Evolutionary conservation across 768 basidiomycete genomes (phyloP), one percentile per base, ranked within the genome.

Genomic region (Trametes cubensis): DNA sequence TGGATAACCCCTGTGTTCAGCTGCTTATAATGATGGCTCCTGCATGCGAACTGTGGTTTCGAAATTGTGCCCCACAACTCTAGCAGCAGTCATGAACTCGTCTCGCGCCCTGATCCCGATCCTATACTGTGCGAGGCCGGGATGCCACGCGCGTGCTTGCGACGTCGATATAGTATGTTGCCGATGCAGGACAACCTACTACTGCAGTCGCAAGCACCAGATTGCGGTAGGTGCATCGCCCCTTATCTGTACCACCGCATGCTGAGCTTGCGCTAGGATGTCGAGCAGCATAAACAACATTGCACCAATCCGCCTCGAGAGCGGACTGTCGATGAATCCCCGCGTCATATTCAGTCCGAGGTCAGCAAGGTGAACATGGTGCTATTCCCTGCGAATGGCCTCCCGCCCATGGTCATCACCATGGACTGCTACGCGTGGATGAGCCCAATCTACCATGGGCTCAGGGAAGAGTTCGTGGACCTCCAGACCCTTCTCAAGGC

Each of bases 391-490:
- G 50, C 50, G 26, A 52, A 45, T n/a, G 58, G 58, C 5, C 42
- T 60, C 13, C 58, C 58, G 4, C 41, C 58, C 3, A 50, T 21
- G 3, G 52, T 60, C 26, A 38, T 53, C 2, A 25, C 50, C 20
- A 14, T 47, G 30, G 34, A 45, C 2, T 53, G 59, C 21, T 8
- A 3, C 34, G 30, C 54, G 34, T 14, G 23, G 23, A 47, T 34
- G 6, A 54, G 34, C 51, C 6, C 51, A 4, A 28, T 60, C 34
- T 41, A 26, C 21, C 51, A 60, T 21, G 59, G 51, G 14, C 52
- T 60, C 13, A 46, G 40, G 51, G 52, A 60, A 15, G 59, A 53
- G 8, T 53, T 20, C 23, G 23, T 60, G 6, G 59, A 60, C 44
- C n/a, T 60, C 13, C 30, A 34, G 15, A 18, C 30, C 14, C 11